Percentiles rank a stretch among this genome's conserved stretches.
These are phyloP conservation scores for Circinella minor DNA, from an alignment of 371 early-diverging fungal genomes.

Conservation along the genomic window DNA sequence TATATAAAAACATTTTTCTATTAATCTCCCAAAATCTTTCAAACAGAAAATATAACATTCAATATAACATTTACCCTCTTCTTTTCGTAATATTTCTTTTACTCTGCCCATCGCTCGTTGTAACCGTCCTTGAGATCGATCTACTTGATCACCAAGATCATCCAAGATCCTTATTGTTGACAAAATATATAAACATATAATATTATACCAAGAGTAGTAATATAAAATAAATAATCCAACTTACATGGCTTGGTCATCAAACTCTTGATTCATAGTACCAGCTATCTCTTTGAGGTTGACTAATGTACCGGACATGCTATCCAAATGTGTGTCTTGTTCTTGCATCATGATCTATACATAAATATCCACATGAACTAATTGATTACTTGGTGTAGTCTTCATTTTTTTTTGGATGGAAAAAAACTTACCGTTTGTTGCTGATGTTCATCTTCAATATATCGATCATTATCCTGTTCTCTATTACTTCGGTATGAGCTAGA, in stretches of 20 bases:
- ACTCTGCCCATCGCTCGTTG: slow-evolving; percentile 62
- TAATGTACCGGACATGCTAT: slow-evolving; percentile 62
- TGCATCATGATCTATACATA: slow-evolving; percentile 52
- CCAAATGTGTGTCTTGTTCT: slow-evolving; percentile 68
- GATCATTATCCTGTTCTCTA: slow-evolving; percentile 33
- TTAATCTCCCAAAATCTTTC: neutral
- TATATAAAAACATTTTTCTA: neutral
- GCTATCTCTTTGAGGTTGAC: slow-evolving; percentile 68
- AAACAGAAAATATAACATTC: neutral
- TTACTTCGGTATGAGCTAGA: slow-evolving; percentile 8
- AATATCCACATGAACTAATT: neutral
- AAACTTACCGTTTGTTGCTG: slow-evolving; percentile 41
- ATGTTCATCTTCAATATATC: slow-evolving; percentile 43
- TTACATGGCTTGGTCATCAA: slow-evolving; percentile 64
- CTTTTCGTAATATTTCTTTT: slow-evolving; percentile 56
- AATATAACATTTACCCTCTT: slow-evolving; percentile 67
- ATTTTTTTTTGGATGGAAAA: neutral
- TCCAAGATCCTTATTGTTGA: slow-evolving; percentile 47
- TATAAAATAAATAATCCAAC: slow-evolving; percentile 11
- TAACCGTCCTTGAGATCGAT: slow-evolving; percentile 53
- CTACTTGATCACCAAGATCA: slow-evolving; percentile 65
- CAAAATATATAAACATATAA: too few species aligned
- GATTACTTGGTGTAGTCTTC: neutral
- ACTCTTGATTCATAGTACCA: slow-evolving; percentile 62
- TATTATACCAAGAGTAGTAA: neutral